A percentile compares a stretch with the other conserved stretches of the same genome.
phyloP scores from a whole-genome alignment of 257 asterid species.

The Hygrophila difformis region DNA sequence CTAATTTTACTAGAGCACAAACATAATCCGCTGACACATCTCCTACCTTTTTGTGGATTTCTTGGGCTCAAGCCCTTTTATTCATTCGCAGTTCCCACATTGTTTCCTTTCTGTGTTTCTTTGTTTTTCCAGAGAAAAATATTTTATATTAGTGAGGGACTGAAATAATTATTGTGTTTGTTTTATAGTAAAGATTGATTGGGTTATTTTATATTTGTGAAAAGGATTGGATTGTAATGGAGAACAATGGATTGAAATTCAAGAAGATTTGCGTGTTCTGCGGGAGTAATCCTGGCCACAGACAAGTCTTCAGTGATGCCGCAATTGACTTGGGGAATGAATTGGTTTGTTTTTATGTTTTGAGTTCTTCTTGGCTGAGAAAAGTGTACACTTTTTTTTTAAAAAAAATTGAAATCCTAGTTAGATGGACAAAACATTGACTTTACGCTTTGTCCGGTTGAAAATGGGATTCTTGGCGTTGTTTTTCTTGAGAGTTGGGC shows the following conservation, averaged over 20 bases:
- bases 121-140: no score
- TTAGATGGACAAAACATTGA: conserved; percentile 19
- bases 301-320: conserved; percentile 93
- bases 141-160: no score
- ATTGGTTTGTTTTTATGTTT: conserved; percentile 58
- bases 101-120: no score
- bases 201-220: no score
- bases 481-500: no score
- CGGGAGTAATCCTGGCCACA: conserved; percentile 92
- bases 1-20: no score
- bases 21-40: no score
- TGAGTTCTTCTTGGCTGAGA: neutral
- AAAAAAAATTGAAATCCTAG: conserved; percentile 15
- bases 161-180: no score
- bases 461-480: conserved; percentile 8
- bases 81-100: no score
- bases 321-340: conserved; percentile 89
- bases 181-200: no score
- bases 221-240: conserved; percentile 31
- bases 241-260: conserved; percentile 54
- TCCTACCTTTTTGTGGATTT: no score
- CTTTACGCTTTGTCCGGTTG: conserved; percentile 8
- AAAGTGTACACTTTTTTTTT: conserved; percentile 7
- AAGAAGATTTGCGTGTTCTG: conserved; percentile 92
- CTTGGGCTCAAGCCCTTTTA: no score